These are phyloP conservation scores for Ramaria sp. DNA, from an alignment of 768 basidiomycete species.

Conservation along the genomic window DNA sequence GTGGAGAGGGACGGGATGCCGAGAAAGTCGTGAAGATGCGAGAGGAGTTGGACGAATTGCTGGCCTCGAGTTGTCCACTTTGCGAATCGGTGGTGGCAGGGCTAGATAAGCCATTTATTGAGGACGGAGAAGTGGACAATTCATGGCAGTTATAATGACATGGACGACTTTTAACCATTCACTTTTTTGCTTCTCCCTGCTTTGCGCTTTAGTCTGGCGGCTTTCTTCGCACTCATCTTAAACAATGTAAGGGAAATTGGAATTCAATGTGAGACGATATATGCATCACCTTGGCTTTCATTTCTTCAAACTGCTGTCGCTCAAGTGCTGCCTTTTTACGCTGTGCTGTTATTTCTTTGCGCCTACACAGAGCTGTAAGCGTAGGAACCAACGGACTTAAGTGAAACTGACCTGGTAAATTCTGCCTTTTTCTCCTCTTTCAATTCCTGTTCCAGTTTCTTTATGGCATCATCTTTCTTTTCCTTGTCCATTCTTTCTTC, in stretches of 20 bases:
- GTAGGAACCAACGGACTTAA: background rate
- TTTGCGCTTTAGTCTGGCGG: constrained; percentile 59
- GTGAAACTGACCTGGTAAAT: constrained; percentile 37
- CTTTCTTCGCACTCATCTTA: constrained; percentile 75
- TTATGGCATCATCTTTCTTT: constrained; percentile 55
- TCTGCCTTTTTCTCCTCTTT: constrained; percentile 71
- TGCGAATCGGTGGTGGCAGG: constrained; percentile 85
- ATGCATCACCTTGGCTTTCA: constrained; percentile 38
- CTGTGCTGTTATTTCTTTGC: constrained; percentile 56
- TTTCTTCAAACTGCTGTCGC: constrained; percentile 41
- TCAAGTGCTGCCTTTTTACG: constrained; percentile 69
- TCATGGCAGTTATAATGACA: constrained; percentile 62
- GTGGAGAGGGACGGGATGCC: constrained; percentile 32
- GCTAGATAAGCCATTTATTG: constrained; percentile 79
- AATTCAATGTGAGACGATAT: background rate
- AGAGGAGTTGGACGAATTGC: constrained; percentile 77
- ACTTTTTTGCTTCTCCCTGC: constrained; percentile 75
- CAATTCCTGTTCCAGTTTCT: constrained; percentile 62
- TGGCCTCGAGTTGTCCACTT: constrained; percentile 84
- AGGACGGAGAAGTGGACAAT: constrained; percentile 64
- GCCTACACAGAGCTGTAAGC: constrained; percentile 25
- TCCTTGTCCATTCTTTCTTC: constrained; percentile 60
- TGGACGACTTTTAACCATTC: constrained; percentile 40
- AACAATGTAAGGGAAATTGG: background rate
- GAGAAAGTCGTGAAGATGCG: constrained; percentile 63